Evolutionary conservation across 2,329 filamentous ascomycete genomes (phyloP).

Genomic region (Diplodia intermedia): DNA sequence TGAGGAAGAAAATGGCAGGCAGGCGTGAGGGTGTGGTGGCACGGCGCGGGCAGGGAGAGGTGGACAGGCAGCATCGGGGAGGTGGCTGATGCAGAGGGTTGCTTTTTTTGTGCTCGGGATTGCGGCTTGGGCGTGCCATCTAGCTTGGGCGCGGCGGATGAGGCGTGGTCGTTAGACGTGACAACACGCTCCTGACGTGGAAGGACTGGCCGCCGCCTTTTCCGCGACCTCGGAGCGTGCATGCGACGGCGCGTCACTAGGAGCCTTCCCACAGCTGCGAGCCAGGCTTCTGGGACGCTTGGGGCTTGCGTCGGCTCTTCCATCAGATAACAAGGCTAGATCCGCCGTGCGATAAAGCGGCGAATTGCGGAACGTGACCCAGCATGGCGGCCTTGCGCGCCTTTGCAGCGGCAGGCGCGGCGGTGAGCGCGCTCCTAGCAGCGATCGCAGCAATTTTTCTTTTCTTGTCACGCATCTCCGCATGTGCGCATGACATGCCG

Average conservation of each 20-base stretch:
- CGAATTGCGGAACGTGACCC: constrained; percentile 24
- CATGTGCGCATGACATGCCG: constrained; percentile 28
- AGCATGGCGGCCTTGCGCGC: constrained; percentile 4
- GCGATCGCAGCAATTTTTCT: constrained; percentile 23
- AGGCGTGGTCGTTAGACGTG: constrained; percentile 28
- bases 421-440: constrained; percentile 4
- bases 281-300: constrained; percentile 29
- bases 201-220: constrained; percentile 20
- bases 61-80: constrained; percentile 28
- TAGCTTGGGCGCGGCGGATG: constrained; percentile 25
- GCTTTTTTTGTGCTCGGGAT: constrained; percentile 31
- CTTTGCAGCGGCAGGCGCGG: constrained; percentile 25
- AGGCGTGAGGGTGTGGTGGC: constrained; percentile 14
- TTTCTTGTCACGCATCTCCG: constrained; percentile 1
- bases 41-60: constrained; percentile 20
- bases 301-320: constrained; percentile 11
- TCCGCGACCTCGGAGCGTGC: constrained; percentile 23
- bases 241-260: constrained; percentile 30
- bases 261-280: constrained; percentile 16
- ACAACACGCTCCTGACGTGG: constrained; percentile 29
- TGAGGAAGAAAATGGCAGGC: constrained; percentile 8
- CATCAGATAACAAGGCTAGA: constrained; percentile 31
- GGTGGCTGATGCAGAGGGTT: constrained; percentile 15
- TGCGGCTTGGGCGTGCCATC: constrained; percentile 25
- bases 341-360: constrained; percentile 30